Base-by-base conservation (phyloP, 441 rosid genomes). In the Pelargonium citronellum region DNA sequence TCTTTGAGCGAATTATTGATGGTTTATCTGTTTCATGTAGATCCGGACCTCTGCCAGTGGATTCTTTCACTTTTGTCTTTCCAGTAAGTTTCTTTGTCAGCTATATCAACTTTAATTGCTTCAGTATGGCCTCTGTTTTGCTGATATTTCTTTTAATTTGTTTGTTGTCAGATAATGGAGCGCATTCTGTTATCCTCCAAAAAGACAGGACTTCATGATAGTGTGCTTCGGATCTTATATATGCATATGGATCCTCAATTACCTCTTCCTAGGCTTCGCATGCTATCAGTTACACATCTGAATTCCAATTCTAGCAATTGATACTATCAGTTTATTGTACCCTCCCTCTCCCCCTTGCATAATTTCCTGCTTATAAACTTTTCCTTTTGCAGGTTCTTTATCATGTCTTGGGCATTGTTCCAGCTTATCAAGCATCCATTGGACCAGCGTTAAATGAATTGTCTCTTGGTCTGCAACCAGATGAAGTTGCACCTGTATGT, bases 221-320 rank as follows among this genome's bases (percentile, higher is more conserved):
- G 82, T 73, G 97, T 86, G 77, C 97, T 92, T 71, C 89, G 77
- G 77, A 86, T 95, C 81, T 80, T 95, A 76, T 87, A 80, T 80
- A 69, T 91, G 87, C 99, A 95, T 79, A 75, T 89, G 85, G 99
- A 95, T 84, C 93, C 99, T 44, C 83, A 89, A 71, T 80, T 92
- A 70, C 99, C 95, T 16, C 93, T 91, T 85, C 98, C 98, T n/a
- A 87, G 99, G 79, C 89, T 96, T 73, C 90, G 84, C 72, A 93
- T 96, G 99, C 71, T 93, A 84, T 90, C 97, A 74, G 99, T 96
- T 86, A 81, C 2, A 22, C 71, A 73, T 69, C 79, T 70, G 75
- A 71, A 71, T 76, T 79, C 77, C 85, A 58, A 67, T 41, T 63
- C 55, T 73, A 43, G 17, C 2, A 10, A 24, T 27, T 1, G 12